These are phyloP conservation scores for Paramecium caudatum DNA, from an alignment of 73 alveolate genomes.

Conservation along the genomic window DNA sequence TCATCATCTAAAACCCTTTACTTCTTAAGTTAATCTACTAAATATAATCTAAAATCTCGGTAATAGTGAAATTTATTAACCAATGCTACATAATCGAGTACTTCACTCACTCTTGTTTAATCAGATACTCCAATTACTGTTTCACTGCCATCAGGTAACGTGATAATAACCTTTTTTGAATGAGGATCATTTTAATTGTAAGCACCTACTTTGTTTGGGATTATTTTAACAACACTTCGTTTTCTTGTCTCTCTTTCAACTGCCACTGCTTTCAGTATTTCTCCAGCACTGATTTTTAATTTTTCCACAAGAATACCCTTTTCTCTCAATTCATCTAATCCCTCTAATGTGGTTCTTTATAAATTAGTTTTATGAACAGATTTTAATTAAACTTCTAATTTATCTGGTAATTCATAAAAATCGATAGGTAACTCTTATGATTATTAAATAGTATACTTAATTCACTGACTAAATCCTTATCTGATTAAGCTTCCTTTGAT, in stretches of 20 bases:
- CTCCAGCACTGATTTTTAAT: slow-evolving; percentile 53
- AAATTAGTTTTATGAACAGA: neutral
- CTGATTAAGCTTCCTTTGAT: neutral
- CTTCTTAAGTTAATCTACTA: slow-evolving; percentile 42
- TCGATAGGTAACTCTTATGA: slow-evolving; percentile 24
- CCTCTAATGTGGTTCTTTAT: slow-evolving; percentile 11
- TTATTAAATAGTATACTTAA: neutral
- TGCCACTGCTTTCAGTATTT: slow-evolving; percentile 6
- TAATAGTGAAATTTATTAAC: slow-evolving; percentile 17
- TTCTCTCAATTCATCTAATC: slow-evolving; percentile 33
- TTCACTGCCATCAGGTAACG: slow-evolving; percentile 42
- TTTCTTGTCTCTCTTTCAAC: slow-evolving; percentile 29
- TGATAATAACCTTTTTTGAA: neutral
- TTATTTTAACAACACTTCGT: neutral
- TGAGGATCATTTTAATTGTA: neutral
- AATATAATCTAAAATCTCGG: slow-evolving; percentile 57
- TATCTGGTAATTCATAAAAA: slow-evolving; percentile 50
- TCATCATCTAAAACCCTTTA: slow-evolving; percentile 69
- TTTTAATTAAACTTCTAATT: neutral
- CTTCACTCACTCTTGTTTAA: slow-evolving; percentile 8
- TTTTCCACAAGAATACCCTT: slow-evolving; percentile 45
- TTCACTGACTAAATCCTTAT: neutral
- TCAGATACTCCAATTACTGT: slow-evolving; percentile 18
- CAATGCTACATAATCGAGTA: neutral
- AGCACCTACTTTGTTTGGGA: neutral